Percentiles rank a stretch among this genome's conserved stretches.
Conservation (phyloP, 2,329 filamentous ascomycete species). For the Sordariomycetes sp. region DNA sequence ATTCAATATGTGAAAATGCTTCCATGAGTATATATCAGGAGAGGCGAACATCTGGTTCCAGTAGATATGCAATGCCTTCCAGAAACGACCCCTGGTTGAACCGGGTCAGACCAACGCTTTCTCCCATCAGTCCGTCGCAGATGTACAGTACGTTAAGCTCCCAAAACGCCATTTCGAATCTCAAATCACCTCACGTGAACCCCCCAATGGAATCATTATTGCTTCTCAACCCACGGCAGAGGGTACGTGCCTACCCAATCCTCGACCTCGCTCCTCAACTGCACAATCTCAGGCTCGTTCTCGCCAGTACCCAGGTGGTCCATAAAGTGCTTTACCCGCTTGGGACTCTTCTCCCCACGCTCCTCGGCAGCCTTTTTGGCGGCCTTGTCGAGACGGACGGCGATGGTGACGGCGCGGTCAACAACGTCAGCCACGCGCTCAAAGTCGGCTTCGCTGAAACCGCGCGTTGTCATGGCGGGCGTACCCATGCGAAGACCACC, state of each 20-base stretch:
- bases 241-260: slow-evolving; percentile 71
- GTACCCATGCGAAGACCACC: slow-evolving; percentile 91
- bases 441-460: slow-evolving; percentile 87
- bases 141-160: slow-evolving; percentile 3
- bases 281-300: slow-evolving; percentile 60
- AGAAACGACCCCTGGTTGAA: slow-evolving; percentile 3
- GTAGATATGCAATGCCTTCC: neutral
- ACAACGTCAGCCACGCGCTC: slow-evolving; percentile 77
- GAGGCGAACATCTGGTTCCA: neutral
- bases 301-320: slow-evolving; percentile 61
- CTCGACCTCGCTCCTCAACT: slow-evolving; percentile 65
- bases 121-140: neutral
- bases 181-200: neutral
- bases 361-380: slow-evolving; percentile 61
- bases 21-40: no score
- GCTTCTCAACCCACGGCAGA: slow-evolving; percentile 51
- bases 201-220: slow-evolving; percentile 10
- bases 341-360: slow-evolving; percentile 55
- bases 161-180: neutral
- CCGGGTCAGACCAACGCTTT: neutral
- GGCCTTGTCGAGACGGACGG: slow-evolving; percentile 64
- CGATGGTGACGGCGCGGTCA: slow-evolving; percentile 72
- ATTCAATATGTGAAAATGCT: no score
- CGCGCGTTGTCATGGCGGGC: slow-evolving; percentile 94
- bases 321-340: slow-evolving; percentile 57